A percentile compares a stretch with the other conserved stretches of the same genome.
phyloP scores from a whole-genome alignment of 352 stramenopile species.

The Albugo candida region DNA sequence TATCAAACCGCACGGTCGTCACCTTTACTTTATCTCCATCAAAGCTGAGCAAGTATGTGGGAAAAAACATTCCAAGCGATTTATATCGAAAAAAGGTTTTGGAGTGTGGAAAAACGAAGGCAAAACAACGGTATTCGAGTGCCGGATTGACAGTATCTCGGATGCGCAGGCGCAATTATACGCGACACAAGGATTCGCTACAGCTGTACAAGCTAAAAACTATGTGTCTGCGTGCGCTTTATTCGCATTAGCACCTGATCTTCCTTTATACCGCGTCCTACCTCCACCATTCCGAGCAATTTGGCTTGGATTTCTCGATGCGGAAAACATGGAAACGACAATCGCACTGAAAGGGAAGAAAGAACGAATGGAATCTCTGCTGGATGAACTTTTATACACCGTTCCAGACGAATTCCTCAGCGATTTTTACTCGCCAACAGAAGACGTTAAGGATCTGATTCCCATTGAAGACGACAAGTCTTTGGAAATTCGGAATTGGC shows the following conservation, averaged over 20 bases:
- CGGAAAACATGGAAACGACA: slow-evolving; percentile 15
- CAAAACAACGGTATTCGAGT: slow-evolving; percentile 7
- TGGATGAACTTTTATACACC: slow-evolving; percentile 24
- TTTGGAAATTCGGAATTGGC: slow-evolving; percentile 23
- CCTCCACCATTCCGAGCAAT: slow-evolving; percentile 73
- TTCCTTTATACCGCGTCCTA: slow-evolving; percentile 80
- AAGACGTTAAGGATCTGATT: slow-evolving; percentile 3
- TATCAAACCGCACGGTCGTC: slow-evolving; percentile 7
- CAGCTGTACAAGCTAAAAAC: slow-evolving; percentile 58
- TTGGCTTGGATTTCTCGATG: slow-evolving; percentile 57
- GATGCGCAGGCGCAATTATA: background rate
- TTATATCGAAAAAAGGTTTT: too few species aligned
- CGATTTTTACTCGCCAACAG: slow-evolving; percentile 7
- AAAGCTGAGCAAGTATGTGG: slow-evolving; percentile 4
- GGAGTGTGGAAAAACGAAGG: too few species aligned
- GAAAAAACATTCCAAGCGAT: background rate
- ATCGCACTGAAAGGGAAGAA: slow-evolving; percentile 17
- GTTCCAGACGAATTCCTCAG: slow-evolving; percentile 29
- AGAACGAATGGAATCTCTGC: slow-evolving; percentile 27
- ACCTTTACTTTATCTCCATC: slow-evolving; percentile 35
- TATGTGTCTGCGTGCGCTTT: slow-evolving; percentile 61
- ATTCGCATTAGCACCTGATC: slow-evolving; percentile 66
- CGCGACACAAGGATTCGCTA: slow-evolving; percentile 16
- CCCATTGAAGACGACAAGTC: background rate
- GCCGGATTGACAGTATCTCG: slow-evolving; percentile 5